Base-by-base conservation (phyloP, 2,329 filamentous ascomycete species). In the Geosmithia morbida region DNA sequence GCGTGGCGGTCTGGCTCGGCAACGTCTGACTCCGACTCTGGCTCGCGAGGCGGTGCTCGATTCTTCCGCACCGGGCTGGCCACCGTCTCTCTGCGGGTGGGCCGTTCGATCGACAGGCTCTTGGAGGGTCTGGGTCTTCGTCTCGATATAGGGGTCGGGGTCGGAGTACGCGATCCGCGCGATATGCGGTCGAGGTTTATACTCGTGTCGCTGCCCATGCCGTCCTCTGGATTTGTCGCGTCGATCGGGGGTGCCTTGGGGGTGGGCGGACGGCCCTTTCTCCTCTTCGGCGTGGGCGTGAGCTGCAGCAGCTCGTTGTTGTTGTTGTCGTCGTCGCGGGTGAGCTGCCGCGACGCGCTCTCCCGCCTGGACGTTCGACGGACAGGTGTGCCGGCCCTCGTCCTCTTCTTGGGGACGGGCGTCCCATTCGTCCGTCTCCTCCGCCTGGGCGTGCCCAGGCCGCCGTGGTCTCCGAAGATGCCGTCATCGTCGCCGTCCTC, bases 391-490 rank as follows among this genome's bases (percentile, higher is more conserved):
- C 60, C 67, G 7, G 69, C 65, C 49, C 67, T 66, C n/a, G n/a
- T n/a, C 54, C 71, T 70, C 51, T 68, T 73, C 3, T 59, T 63
- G 13, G 72, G 69, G 51, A 69, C 63, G 2, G 75, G 75, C 3
- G 74, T 79, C 5, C 69, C 72, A 48, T 74, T 72, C 26, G 67
- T 66, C 48, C 66, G 70, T 43, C 71, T 68, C 48, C 69, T 65
- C 46, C 62, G 60, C 53, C 59, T 65, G 5, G 71, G 71, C 3
- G 68, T 67, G 41, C 56, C 52, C 39, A 55, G 54, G 18, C 55
- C 54, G 47, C n/a, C n/a, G n/a, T 58, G 58, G 41, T 60, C 63
- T 17, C 53, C 57, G 48, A 67, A 66, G 43, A 68, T 66, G 49
- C 47, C 54, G 41, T 42, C n/a, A n/a, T n/a, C n/a, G n/a, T n/a